Evolutionary conservation across 2,329 filamentous ascomycete species (phyloP).

Genomic region (Pseudogymnoascus sp.): DNA sequence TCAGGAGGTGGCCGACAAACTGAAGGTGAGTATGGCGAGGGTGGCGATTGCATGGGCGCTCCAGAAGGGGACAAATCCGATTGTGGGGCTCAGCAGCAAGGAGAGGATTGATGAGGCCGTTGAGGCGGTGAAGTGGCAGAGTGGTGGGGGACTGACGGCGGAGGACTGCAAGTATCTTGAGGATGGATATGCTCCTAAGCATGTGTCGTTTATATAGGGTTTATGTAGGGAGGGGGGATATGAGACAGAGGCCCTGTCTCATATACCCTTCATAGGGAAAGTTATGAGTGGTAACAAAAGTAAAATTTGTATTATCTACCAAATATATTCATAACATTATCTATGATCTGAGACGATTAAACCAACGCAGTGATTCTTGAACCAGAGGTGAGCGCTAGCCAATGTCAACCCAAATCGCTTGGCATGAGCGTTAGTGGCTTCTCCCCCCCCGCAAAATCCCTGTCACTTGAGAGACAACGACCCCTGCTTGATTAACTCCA

Average conservation of each 20-base stretch:
- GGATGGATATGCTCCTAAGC: slow-evolving; percentile 45
- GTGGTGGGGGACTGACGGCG: slow-evolving; percentile 40
- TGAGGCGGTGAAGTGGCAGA: slow-evolving; percentile 32
- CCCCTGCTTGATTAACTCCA: neutral
- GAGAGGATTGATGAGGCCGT: slow-evolving; percentile 51
- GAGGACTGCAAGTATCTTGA: slow-evolving; percentile 51
- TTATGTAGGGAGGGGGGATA: neutral
- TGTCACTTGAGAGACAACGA: neutral
- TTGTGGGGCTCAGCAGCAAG: slow-evolving; percentile 47
- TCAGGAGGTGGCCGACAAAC: slow-evolving; percentile 50
- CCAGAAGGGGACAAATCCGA: slow-evolving; percentile 42
- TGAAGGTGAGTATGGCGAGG: slow-evolving; percentile 51
- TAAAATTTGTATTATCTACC: neutral
- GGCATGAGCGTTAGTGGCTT: neutral
- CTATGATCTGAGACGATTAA: neutral
- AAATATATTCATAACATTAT: neutral
- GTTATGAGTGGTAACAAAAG: neutral
- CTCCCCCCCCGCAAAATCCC: neutral
- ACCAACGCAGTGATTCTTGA: neutral
- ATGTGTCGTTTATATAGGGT: slow-evolving; percentile 4
- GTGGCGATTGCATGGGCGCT: slow-evolving; percentile 53
- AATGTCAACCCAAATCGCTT: neutral
- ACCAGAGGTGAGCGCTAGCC: neutral
- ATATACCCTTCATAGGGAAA: neutral
- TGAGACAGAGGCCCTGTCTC: neutral